These are phyloP conservation scores for Aspergillus terreus DNA, from an alignment of 2,329 filamentous ascomycete genomes.

Conservation along the genomic window DNA sequence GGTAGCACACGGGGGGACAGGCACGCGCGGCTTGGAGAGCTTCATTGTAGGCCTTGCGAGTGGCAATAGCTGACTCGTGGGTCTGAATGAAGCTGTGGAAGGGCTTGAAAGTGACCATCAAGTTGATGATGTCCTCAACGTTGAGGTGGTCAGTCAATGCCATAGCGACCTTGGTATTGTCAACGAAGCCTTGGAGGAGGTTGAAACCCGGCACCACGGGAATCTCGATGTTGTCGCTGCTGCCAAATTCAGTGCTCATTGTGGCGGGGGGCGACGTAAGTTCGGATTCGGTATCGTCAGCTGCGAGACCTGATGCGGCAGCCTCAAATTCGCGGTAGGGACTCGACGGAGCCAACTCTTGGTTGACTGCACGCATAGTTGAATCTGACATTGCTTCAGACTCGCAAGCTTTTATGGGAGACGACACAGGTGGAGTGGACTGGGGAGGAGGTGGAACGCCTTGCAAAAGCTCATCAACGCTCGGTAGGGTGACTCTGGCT, in stretches of 20 bases:
- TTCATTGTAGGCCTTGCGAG: slow-evolving; percentile 51
- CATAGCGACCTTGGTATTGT: slow-evolving; percentile 49
- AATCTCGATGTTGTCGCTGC: no score
- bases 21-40: slow-evolving; percentile 49
- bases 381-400: background rate
- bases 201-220: slow-evolving; percentile 3
- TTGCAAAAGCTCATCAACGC: background rate
- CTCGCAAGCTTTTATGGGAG: background rate
- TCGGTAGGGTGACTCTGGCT: background rate
- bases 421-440: background rate
- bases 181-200: slow-evolving; percentile 11
- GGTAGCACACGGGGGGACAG: background rate
- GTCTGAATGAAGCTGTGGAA: slow-evolving; percentile 61
- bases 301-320: background rate
- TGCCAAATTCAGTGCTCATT: no score
- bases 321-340: background rate
- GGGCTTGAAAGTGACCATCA: slow-evolving; percentile 49
- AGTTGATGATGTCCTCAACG: slow-evolving; percentile 2
- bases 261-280: no score
- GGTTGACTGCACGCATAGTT: no score
- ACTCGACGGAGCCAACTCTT: no score
- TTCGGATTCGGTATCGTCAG: background rate
- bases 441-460: background rate
- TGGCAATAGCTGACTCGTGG: slow-evolving; percentile 57
- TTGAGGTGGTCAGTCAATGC: slow-evolving; percentile 48